Evolutionary conservation across 2,329 filamentous ascomycete species (phyloP).

Genomic region (Trichophyton schoenleinii): DNA sequence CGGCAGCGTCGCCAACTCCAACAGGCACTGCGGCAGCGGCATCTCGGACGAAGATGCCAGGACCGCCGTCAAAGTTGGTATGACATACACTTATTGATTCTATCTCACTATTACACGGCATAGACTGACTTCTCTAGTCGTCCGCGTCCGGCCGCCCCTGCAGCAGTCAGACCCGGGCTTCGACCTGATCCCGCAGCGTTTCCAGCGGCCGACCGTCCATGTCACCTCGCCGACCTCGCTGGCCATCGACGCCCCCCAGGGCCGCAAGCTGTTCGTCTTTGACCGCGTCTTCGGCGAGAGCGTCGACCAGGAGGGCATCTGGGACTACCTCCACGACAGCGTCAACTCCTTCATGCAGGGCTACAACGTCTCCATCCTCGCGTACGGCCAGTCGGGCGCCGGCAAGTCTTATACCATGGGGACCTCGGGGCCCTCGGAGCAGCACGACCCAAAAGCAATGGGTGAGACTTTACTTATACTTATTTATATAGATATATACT

Average conservation of each 20-base stretch:
- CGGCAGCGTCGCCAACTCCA: constrained; percentile 37
- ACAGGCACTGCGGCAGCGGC: constrained; percentile 60
- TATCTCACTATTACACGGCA: background rate
- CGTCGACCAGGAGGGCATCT: constrained; percentile 74
- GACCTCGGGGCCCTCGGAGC: constrained; percentile 72
- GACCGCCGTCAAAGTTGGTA: constrained; percentile 91
- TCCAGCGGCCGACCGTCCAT: constrained; percentile 85
- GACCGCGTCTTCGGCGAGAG: constrained; percentile 85
- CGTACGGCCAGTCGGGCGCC: constrained; percentile 93
- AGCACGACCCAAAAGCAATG: constrained; percentile 58
- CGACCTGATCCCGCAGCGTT: constrained; percentile 89
- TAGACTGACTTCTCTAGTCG: constrained; percentile 44
- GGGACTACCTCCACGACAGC: constrained; percentile 87
- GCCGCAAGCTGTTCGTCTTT: constrained; percentile 90
- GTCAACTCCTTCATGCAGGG: constrained; percentile 83
- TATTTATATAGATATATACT: no score
- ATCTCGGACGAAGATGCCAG: constrained; percentile 81
- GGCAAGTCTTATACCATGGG: constrained; percentile 99
- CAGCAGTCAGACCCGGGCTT: constrained; percentile 75
- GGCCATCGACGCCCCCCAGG: constrained; percentile 79
- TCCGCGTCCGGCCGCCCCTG: constrained; percentile 82
- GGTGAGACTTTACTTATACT: constrained; percentile 43
- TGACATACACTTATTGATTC: no score
- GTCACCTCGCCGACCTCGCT: constrained; percentile 75
- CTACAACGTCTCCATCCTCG: constrained; percentile 95